Evolutionary conservation across 768 basidiomycete genomes (phyloP), one percentile per base, ranked within the genome.

Genomic region (Phlegmacium glaucopus): DNA sequence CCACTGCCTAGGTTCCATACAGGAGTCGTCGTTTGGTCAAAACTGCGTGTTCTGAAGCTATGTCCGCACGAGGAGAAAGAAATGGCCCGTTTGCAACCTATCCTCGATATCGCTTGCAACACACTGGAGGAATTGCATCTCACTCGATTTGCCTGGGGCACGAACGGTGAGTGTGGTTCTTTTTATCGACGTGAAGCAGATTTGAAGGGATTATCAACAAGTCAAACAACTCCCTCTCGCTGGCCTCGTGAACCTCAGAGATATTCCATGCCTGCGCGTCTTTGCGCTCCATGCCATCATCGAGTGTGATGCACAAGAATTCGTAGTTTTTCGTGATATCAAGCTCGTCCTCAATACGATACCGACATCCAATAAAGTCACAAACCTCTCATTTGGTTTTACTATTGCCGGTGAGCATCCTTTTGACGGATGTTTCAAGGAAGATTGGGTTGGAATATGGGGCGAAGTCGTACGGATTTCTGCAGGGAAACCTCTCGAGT

Each of bases 101-200:
- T 53, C 35, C 43, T 53, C 16, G 13, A 49, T 30, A 35, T 28
- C 9, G 38, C 51, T 13, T 41, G 22, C 34, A 37, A 45, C 13
- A 17, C 47, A 15, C 40, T 52, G 22, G 51, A 52, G 38, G 47
- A 52, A 42, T 32, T 48, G 30, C 26, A 48, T 25, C 51, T 52
- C 28, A 35, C 44, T 45, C 9, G 30, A 8, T 8, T 36, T 7
- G 15, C n/a, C 22, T 15, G 16, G 27, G 45, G 30, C 12, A n/a
- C n/a, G n/a, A 18, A 35, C 26, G 13, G 45, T 46, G 11, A 13
- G 36, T 39, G 36, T 22, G 18, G 35, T 46, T 12, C 27, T 46
- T 32, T 32, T 13, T 32, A 8, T 8, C 8, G 17, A 39, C 10
- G 10, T 11, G 38, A 39, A 39, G 38, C 38, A 16, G 17, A 15